phyloP scores from a whole-genome alignment of 352 stramenopile species.

The Plasmopara muralis region DNA sequence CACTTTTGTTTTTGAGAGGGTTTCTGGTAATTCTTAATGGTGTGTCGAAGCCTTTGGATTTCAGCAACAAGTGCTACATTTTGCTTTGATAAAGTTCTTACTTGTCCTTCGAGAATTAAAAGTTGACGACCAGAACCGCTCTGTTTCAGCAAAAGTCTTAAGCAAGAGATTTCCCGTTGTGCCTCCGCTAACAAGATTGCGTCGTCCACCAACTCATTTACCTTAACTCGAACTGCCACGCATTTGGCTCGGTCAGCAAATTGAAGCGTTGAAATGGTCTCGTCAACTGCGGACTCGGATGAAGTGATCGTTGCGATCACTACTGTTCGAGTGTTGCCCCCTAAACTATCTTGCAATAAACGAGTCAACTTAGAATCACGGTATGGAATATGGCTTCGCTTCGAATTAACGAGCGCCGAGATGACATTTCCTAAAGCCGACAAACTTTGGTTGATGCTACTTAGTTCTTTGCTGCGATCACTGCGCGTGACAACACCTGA shows the following conservation, averaged over 20 bases:
- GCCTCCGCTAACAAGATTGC: no score
- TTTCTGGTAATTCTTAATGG: no score
- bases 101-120: no score
- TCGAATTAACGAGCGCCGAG: conserved; percentile 62
- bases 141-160: no score
- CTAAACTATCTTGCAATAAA: conserved; percentile 76
- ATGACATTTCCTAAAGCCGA: conserved; percentile 89
- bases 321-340: conserved; percentile 85
- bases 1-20: no score
- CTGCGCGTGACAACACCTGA: no score
- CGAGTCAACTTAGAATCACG: conserved; percentile 96
- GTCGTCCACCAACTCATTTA: conserved; percentile 51
- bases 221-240: conserved; percentile 66
- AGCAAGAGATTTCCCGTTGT: no score
- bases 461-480: conserved; percentile 29
- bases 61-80: no score
- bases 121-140: no score
- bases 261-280: conserved; percentile 88
- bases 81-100: no score
- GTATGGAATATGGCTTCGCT: conserved; percentile 90
- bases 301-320: conserved; percentile 88
- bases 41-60: no score
- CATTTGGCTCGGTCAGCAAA: conserved; percentile 84
- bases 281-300: conserved; percentile 65
- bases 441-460: conserved; percentile 89